Conservation (phyloP, 176 grass and related monocot species). For the Zizania latifolia region DNA sequence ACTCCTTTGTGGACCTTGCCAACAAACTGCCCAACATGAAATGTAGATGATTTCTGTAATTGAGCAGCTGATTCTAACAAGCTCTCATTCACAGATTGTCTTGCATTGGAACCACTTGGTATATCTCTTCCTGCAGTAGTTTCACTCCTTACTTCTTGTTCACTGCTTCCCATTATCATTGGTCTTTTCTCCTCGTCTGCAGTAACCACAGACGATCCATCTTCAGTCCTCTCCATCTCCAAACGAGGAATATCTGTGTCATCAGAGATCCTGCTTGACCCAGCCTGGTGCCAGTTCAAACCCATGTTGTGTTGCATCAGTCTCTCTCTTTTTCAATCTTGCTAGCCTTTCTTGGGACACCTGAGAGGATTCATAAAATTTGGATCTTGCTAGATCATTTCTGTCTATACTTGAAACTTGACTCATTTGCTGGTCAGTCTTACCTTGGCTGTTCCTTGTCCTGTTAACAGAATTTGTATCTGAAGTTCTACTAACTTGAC, state of each 20-base stretch:
- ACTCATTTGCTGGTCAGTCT: slow-evolving; percentile 15
- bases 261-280: slow-evolving; percentile 13
- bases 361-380: slow-evolving; percentile 28
- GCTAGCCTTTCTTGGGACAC: slow-evolving; percentile 14
- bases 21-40: slow-evolving; percentile 63
- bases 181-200: slow-evolving; percentile 11
- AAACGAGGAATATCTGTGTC: slow-evolving; percentile 29
- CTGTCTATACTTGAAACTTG: slow-evolving; percentile 19
- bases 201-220: slow-evolving; percentile 22
- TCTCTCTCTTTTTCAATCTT: slow-evolving; percentile 29
- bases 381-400: slow-evolving; percentile 9
- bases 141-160: slow-evolving; percentile 28
- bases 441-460: slow-evolving; percentile 12
- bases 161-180: slow-evolving; percentile 6
- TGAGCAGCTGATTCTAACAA: slow-evolving; percentile 65
- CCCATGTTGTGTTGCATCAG: slow-evolving; percentile 9
- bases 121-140: slow-evolving; percentile 22
- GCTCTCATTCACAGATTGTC: slow-evolving; percentile 43
- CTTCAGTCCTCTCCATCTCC: neutral
- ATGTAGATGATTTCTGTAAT: slow-evolving; percentile 68
- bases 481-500: slow-evolving; percentile 24
- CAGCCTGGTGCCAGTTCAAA: slow-evolving; percentile 38
- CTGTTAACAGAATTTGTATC: neutral
- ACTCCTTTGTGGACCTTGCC: slow-evolving; percentile 48
- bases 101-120: slow-evolving; percentile 38